Base-by-base conservation (phyloP, 495 filamentous ascomycete species). In the Xylaria longipes region DNA sequence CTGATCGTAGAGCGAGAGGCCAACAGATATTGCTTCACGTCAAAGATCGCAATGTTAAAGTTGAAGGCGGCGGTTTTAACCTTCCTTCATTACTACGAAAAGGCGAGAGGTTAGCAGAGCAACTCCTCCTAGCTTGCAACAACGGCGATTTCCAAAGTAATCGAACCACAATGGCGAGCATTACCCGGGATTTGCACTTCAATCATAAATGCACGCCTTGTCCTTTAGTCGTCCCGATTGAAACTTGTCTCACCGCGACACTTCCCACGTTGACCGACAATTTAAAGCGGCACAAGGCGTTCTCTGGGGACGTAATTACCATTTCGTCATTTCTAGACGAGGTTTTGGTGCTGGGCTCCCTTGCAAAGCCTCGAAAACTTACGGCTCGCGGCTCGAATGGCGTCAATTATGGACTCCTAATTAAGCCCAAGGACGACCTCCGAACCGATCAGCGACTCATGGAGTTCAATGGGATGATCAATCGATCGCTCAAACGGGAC, bases 381-480 rank as follows among this genome's bases (percentile, higher is more conserved):
- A 94, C 90, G 37, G 93, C 96, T 37, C 87, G 91, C 52, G 96
- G 95, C 7, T 94, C 93, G 0, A 94, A 99, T 80, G 96, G 96
- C 15, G 90, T 91, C 63, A 85, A 87, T 7, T 99, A 99, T 76
- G 91, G 91, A 35, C 89, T 98, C 20, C 87, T 99, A 58, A 96
- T 97, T 84, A 99, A 99, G 76, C 96, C 96, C 6, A 98, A 98
- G 79, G 96, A 98, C 77, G 97, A 99, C 80, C 87, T 99, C 6
- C 92, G 96, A 8, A 98, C 97, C 74, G 96, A 99, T 72, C 94
- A 97, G 75, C 92, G 96, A 58, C 89, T 99, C 27, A 98, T 99
- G 97, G 97, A 98, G 78, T 99, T 98, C 86, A 98, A 97, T 78
- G 90, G 91, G 69, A 95, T 98, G 91, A 97, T 99, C 82, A 98